phyloP scores from a whole-genome alignment of 225 moss, liverwort and hornwort species.

The Antitrichia curtipendula region DNA sequence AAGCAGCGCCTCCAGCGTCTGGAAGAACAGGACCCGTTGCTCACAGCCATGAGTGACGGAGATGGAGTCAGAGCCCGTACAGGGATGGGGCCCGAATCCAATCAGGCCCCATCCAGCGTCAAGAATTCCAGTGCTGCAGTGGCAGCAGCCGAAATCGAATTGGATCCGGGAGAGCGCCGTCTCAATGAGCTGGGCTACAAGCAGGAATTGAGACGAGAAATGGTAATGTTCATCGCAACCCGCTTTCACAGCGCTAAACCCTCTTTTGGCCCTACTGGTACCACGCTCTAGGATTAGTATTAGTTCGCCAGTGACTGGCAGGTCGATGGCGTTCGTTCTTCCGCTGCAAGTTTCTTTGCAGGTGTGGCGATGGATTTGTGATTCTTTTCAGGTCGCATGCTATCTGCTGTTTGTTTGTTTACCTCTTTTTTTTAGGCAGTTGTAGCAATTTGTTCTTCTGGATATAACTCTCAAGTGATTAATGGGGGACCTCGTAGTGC shows the following conservation, averaged over 20 bases:
- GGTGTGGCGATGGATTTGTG: not conserved
- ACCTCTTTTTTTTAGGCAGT: not conserved
- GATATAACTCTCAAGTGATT: not conserved
- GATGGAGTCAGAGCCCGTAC: not conserved
- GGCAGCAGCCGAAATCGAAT: not conserved
- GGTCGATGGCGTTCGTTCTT: not conserved
- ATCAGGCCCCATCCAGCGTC: not conserved
- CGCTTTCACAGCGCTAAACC: not conserved
- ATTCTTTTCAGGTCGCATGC: not conserved
- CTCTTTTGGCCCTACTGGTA: not conserved
- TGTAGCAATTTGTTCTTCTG: not conserved
- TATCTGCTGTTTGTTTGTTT: not conserved
- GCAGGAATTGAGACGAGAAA: slow-evolving; percentile 66
- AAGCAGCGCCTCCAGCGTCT: not conserved
- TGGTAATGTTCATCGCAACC: slow-evolving; percentile 27
- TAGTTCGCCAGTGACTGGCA: not conserved
- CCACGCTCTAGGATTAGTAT: not conserved
- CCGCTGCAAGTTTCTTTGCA: not conserved
- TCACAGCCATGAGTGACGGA: not conserved
- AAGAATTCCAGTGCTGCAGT: not conserved
- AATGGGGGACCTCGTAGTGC: not conserved
- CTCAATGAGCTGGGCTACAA: slow-evolving; percentile 95
- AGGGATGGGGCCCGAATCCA: not conserved
- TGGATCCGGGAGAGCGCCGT: slow-evolving; percentile 88
- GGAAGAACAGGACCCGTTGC: slow-evolving; percentile 6